Base-by-base conservation (phyloP, 257 asterid species). In the Primulina huaijiensis region DNA sequence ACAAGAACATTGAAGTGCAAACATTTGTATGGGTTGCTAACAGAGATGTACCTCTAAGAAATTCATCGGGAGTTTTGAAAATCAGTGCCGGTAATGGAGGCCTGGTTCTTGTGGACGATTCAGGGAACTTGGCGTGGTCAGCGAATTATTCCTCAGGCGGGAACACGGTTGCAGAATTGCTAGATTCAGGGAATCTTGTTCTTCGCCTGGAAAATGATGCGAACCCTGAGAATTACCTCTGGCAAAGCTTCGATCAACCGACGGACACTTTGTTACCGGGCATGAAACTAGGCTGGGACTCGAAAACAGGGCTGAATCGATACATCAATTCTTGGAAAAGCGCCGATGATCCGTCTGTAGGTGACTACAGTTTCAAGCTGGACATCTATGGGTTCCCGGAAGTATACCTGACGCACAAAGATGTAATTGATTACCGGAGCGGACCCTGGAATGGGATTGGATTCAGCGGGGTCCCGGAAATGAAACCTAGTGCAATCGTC, bases 281-380 rank as follows among this genome's bases (percentile, higher is more conserved):
- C 8, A 93, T 90, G 99, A 93, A 87, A 57, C 75, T 93, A 11
- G 99, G 99, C 0, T 93, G 99, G 99, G 99, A 93, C 71, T 64
- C 84, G 4, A 83, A 83, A 82, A 65, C 87, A 0, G 95, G 96
- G 3, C 57, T 79, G 0, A 75, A 89, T 14, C 82, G 96, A 1
- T 53, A 68, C 52, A 53, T 93, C 7, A 86, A 89, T 10, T 83
- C 98, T 0, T 93, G 98, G 98, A 93, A 76, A 71, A 50, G 68
- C 71, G 19, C 71, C 21, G 82, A 72, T 14, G 92, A 93, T 63
- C 99, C 99, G 0, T 84, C 96, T 20, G 57, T 85, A 1, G 99
- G 99, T 0, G 94, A 86, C 53, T 86, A 33, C 75, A 77, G 85
- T n/a, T 90, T 93, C 84, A 79, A 77, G 81, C 71, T 93, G 10